Conservation (phyloP, 2,329 filamentous ascomycete genomes). For the Hypoxylon sp. region DNA sequence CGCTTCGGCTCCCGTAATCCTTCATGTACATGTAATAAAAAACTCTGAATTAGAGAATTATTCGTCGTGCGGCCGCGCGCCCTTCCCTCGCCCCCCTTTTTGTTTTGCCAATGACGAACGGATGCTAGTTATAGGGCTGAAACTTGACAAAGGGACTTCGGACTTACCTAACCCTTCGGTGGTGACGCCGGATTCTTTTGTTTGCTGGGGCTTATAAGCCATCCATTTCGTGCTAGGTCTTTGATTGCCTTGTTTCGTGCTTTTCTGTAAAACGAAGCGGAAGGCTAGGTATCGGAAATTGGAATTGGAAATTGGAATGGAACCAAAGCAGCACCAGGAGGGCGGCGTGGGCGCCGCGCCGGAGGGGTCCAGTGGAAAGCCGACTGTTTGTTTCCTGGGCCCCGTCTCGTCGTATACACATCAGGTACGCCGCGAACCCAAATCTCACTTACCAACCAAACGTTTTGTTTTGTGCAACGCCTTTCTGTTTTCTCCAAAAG, state of each 20-base stretch:
- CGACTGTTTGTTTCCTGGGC: slow-evolving; percentile 64
- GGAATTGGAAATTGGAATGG: slow-evolving; percentile 35
- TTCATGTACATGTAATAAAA: slow-evolving; percentile 10
- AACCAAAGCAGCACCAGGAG: slow-evolving; percentile 13
- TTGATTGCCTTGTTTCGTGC: not conserved
- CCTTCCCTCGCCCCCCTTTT: not conserved
- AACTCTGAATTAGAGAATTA: slow-evolving; percentile 16
- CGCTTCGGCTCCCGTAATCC: slow-evolving; percentile 6
- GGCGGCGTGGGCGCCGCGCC: slow-evolving; percentile 10
- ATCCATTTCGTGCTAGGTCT: not conserved
- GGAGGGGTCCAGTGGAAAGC: slow-evolving; percentile 45
- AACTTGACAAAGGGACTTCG: slow-evolving; percentile 11
- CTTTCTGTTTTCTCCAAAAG: not conserved
- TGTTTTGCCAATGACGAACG: not conserved
- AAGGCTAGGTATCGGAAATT: no score
- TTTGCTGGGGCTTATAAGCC: not conserved
- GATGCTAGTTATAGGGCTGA: slow-evolving; percentile 1
- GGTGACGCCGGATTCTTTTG: not conserved
- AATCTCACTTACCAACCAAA: not conserved
- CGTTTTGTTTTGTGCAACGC: not conserved
- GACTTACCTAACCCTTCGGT: not conserved
- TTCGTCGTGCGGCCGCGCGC: slow-evolving; percentile 5
- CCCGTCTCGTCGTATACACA: slow-evolving; percentile 65
- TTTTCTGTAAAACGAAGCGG: not conserved
- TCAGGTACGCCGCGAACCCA: slow-evolving; percentile 56